Evolutionary conservation across 176 grass and related monocot genomes (phyloP).

Genomic region (barley (Hordeum vulgare)): DNA sequence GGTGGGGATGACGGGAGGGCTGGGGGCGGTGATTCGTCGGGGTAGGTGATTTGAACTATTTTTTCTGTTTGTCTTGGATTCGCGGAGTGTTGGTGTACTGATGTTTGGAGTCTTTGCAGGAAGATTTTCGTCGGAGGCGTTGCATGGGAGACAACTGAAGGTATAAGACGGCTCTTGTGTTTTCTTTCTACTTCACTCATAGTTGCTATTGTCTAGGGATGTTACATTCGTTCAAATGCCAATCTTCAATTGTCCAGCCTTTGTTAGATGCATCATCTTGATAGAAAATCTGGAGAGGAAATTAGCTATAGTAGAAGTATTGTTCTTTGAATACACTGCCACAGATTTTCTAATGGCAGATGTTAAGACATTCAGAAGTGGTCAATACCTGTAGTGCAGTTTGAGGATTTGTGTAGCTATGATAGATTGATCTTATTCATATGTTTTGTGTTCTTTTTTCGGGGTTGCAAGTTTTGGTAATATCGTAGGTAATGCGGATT

Average conservation of each 20-base stretch:
- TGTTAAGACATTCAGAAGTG: background rate
- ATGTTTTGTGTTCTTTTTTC: background rate
- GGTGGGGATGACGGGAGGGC: constrained; percentile 39
- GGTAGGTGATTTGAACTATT: constrained; percentile 35
- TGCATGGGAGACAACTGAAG: constrained; percentile 76
- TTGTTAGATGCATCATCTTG: background rate
- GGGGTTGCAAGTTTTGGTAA: background rate
- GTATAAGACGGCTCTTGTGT: background rate
- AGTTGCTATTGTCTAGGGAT: background rate
- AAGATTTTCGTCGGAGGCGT: constrained; percentile 85
- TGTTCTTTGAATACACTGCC: background rate
- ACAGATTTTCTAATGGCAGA: background rate
- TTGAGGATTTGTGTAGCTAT: background rate
- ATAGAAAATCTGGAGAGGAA: background rate
- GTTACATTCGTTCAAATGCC: background rate
- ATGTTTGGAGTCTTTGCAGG: constrained; percentile 28
- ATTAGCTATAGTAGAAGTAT: background rate
- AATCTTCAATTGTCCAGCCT: background rate
- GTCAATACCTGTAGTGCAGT: background rate
- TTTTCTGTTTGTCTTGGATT: background rate
- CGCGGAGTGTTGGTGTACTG: background rate
- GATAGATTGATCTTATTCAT: background rate
- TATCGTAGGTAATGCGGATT: background rate
- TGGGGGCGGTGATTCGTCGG: constrained; percentile 38
- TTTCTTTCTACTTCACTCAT: background rate